Evolutionary conservation across 805 yeast genomes (phyloP).

Genomic region (Myxozyma mucilagina): DNA sequence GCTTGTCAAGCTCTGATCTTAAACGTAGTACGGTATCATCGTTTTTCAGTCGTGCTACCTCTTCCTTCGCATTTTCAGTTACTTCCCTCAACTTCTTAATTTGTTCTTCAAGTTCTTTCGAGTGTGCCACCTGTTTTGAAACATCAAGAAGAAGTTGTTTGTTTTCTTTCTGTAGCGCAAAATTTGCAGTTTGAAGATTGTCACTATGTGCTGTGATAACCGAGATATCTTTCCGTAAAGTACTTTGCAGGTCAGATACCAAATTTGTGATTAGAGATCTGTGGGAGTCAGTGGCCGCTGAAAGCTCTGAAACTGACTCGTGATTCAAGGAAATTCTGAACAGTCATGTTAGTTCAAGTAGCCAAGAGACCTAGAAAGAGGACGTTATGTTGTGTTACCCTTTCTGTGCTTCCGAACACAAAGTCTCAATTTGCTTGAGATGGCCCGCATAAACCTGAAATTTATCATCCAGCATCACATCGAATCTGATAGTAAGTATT

Average conservation of each 20-base stretch:
- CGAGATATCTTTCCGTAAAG: background rate
- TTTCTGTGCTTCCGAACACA: constrained; percentile 2
- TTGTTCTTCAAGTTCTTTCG: background rate
- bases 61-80: background rate
- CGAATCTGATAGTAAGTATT: background rate
- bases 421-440: background rate
- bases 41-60: background rate
- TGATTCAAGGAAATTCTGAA: background rate
- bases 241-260: background rate
- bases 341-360: background rate
- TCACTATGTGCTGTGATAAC: background rate
- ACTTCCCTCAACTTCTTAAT: background rate
- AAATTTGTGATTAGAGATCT: background rate
- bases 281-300: background rate
- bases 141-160: background rate
- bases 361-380: background rate
- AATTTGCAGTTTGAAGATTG: constrained; percentile 1
- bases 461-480: background rate
- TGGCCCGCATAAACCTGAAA: background rate
- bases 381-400: background rate
- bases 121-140: background rate
- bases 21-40: background rate
- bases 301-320: background rate
- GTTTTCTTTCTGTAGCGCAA: background rate
- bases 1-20: background rate